These are phyloP conservation scores for Aegilops tauschii DNA, from an alignment of 176 grass and related monocot species.

Conservation along the genomic window DNA sequence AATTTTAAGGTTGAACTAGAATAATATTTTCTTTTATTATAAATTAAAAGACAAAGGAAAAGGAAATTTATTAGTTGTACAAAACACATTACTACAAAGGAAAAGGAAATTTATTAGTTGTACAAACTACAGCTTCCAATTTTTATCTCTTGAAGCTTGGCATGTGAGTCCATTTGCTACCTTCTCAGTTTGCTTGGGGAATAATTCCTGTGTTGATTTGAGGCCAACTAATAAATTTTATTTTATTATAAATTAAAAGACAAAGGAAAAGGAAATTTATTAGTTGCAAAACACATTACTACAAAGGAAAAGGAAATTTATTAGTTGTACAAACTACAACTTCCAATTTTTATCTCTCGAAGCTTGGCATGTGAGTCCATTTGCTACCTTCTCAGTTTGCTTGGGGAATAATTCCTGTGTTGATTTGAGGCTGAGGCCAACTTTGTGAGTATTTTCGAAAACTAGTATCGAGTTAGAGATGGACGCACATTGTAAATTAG, in stretches of 20 bases:
- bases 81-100: too few relatives aligned
- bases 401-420: slow-evolving; percentile 4
- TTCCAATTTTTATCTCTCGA: not conserved
- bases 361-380: not conserved
- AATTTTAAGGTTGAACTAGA: not conserved
- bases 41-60: slow-evolving; percentile 1
- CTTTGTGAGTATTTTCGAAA: not conserved
- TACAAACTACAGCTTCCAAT: not conserved
- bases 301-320: not conserved
- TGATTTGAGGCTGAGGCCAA: not conserved
- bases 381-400: slow-evolving; percentile 2
- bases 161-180: not conserved
- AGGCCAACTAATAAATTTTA: not conserved
- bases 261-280: not conserved
- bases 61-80: not conserved
- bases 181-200: slow-evolving; percentile 12
- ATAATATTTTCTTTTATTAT: not conserved
- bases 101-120: not conserved
- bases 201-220: slow-evolving; percentile 2
- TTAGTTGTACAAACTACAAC: not conserved
- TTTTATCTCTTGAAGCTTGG: not conserved
- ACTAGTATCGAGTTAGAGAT: not conserved
- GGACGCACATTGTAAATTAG: not conserved
- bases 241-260: not conserved
- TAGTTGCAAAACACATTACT: not conserved